These are phyloP conservation scores for Cryptococcus depauperatus DNA, from an alignment of 1,284 basidiomycete genomes.

Conservation along the genomic window DNA sequence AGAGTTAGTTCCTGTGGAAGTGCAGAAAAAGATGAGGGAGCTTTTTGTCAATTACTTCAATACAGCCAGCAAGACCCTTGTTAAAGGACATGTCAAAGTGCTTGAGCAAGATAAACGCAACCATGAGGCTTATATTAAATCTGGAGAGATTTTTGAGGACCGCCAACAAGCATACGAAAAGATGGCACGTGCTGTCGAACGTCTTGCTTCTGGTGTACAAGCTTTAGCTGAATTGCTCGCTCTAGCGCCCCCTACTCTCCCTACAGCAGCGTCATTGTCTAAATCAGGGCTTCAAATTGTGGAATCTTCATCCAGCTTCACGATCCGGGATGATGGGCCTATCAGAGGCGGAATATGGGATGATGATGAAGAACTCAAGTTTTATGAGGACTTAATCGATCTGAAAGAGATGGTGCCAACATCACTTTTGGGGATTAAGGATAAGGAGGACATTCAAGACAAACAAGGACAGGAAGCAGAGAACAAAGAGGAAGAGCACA, in stretches of 20 bases:
- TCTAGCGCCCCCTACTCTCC: slow-evolving; percentile 69
- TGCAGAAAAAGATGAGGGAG: slow-evolving; percentile 78
- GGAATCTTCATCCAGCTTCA: slow-evolving; percentile 45
- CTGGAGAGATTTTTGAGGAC: slow-evolving; percentile 98
- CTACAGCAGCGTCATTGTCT: slow-evolving; percentile 54
- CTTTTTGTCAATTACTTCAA: slow-evolving; percentile 93
- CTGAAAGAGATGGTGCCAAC: slow-evolving; percentile 84
- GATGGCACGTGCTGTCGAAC: slow-evolving; percentile 92
- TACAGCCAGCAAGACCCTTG: slow-evolving; percentile 78
- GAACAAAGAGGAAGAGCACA: background rate
- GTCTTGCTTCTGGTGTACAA: slow-evolving; percentile 74
- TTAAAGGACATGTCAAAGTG: slow-evolving; percentile 81
- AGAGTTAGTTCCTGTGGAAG: slow-evolving; percentile 71
- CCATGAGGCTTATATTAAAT: slow-evolving; percentile 97
- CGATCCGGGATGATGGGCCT: slow-evolving; percentile 53
- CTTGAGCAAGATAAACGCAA: slow-evolving; percentile 95
- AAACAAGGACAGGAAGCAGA: slow-evolving; percentile 19
- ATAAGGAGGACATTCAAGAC: slow-evolving; percentile 23
- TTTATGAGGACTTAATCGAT: slow-evolving; percentile 90
- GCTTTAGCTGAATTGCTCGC: slow-evolving; percentile 82
- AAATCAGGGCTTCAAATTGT: slow-evolving; percentile 47
- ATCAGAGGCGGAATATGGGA: slow-evolving; percentile 83
- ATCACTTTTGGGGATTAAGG: slow-evolving; percentile 74
- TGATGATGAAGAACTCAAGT: slow-evolving; percentile 90
- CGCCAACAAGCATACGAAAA: slow-evolving; percentile 97